A percentile compares a stretch with the other conserved stretches of the same genome.
phyloP scores from a whole-genome alignment of 2,329 filamentous ascomycete species.

The Nigrospora oryzae region DNA sequence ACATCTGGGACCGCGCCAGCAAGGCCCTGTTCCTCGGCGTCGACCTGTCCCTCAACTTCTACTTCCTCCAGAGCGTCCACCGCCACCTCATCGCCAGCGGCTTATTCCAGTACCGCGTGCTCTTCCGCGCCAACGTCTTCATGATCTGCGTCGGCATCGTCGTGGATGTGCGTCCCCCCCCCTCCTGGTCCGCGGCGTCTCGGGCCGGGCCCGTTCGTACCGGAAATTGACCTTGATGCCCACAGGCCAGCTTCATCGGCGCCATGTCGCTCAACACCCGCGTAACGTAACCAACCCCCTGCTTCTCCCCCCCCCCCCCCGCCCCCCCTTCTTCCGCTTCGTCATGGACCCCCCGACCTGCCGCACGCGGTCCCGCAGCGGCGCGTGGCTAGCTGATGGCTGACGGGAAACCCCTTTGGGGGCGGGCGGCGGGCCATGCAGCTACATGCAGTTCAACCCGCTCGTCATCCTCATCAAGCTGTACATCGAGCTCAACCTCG shows the following conservation, averaged over 20 bases:
- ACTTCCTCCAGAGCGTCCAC: not conserved
- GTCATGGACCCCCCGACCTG: no score
- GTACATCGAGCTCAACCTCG: no score
- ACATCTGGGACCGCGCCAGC: not conserved
- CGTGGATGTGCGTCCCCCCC: not conserved
- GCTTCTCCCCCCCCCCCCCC: no score
- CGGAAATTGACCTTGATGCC: not conserved
- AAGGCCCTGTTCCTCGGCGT: not conserved
- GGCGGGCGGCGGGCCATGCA: no score
- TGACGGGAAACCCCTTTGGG: no score
- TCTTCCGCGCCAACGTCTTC: not conserved
- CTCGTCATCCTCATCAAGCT: no score
- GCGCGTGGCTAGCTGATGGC: no score
- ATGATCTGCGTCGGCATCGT: not conserved
- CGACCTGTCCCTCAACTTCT: not conserved
- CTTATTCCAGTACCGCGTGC: not conserved
- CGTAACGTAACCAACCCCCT: no score
- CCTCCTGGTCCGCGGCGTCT: not conserved
- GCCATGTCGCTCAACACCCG: not conserved
- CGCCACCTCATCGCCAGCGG: not conserved
- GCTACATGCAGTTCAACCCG: no score
- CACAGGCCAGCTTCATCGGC: not conserved
- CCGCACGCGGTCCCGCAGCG: no score
- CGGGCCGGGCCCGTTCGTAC: not conserved
- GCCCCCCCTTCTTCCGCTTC: no score